These are phyloP conservation scores for Diaporthe destruens DNA, from an alignment of 2,329 filamentous ascomycete genomes.

Conservation along the genomic window DNA sequence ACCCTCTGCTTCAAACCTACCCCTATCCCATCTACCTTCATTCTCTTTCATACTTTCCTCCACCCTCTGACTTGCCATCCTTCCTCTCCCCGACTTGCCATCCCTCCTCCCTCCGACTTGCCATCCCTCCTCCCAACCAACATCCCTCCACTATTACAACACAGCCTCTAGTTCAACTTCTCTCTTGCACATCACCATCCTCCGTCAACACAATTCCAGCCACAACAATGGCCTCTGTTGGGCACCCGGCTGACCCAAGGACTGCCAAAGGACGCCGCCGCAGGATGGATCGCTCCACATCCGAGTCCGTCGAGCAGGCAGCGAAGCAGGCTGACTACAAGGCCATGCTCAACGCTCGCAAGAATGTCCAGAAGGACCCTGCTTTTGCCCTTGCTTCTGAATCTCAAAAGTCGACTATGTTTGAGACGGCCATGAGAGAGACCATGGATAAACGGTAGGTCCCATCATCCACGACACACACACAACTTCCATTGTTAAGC, in stretches of 20 bases:
- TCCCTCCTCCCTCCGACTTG: too few relatives aligned
- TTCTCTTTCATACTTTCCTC: neutral
- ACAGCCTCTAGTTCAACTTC: neutral
- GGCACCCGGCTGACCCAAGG: constrained; percentile 48
- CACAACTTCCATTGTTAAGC: too few relatives aligned
- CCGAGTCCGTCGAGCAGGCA: constrained; percentile 27
- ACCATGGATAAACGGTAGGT: constrained; percentile 39
- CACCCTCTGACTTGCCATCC: neutral
- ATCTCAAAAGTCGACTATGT: constrained; percentile 24
- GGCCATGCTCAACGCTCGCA: constrained; percentile 40
- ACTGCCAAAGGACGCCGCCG: constrained; percentile 46
- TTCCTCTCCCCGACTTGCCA: too few relatives aligned
- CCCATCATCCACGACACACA: neutral
- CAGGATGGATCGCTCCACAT: constrained; percentile 32
- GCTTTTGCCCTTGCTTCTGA: constrained; percentile 35
- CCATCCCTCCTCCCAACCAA: neutral
- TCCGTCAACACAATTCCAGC: neutral
- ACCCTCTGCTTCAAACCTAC: neutral
- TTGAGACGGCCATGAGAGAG: constrained; percentile 36
- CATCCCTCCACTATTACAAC: too few relatives aligned
- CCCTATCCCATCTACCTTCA: neutral
- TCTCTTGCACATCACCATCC: neutral
- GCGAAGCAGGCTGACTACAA: constrained; percentile 42
- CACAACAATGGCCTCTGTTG: constrained; percentile 8
- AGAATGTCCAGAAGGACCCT: constrained; percentile 26